phyloP scores from a whole-genome alignment of 306 rosid species.

The Fragaria iinumae region DNA sequence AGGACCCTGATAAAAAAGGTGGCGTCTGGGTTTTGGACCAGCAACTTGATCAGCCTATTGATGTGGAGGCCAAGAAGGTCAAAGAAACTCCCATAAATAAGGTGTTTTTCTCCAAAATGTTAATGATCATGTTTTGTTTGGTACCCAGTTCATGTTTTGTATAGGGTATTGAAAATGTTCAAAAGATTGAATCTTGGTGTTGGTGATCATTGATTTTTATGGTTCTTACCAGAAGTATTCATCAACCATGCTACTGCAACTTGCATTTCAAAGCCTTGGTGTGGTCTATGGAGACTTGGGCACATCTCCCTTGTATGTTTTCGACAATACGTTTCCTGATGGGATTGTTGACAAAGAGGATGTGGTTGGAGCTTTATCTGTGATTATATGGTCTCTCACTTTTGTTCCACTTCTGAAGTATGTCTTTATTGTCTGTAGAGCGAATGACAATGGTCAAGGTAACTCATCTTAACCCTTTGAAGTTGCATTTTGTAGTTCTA shows the following conservation, averaged over 20 bases:
- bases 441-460: slow-evolving; percentile 99
- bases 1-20: slow-evolving; percentile 47
- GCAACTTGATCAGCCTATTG: slow-evolving; percentile 85
- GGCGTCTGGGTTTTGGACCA: slow-evolving; percentile 84
- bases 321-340: slow-evolving; percentile 82
- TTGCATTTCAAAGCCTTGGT: slow-evolving; percentile 95
- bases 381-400: slow-evolving; percentile 92
- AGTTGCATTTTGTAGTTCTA: neutral
- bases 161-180: neutral
- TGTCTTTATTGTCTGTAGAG: slow-evolving; percentile 80
- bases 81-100: slow-evolving; percentile 64
- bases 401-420: slow-evolving; percentile 88
- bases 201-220: slow-evolving; percentile 18
- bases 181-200: neutral
- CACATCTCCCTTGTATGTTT: slow-evolving; percentile 92
- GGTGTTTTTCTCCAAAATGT: slow-evolving; percentile 34
- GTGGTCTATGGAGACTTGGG: slow-evolving; percentile 98
- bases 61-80: slow-evolving; percentile 78
- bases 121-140: neutral
- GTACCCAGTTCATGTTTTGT: neutral
- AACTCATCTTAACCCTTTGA: slow-evolving; percentile 20
- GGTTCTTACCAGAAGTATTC: slow-evolving; percentile 65
- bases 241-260: slow-evolving; percentile 62
- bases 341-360: slow-evolving; percentile 68
- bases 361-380: slow-evolving; percentile 83